Evolutionary conservation across 169 alveolate species (phyloP), one percentile per base, ranked within the genome.

Genomic region (Theileria parva): DNA sequence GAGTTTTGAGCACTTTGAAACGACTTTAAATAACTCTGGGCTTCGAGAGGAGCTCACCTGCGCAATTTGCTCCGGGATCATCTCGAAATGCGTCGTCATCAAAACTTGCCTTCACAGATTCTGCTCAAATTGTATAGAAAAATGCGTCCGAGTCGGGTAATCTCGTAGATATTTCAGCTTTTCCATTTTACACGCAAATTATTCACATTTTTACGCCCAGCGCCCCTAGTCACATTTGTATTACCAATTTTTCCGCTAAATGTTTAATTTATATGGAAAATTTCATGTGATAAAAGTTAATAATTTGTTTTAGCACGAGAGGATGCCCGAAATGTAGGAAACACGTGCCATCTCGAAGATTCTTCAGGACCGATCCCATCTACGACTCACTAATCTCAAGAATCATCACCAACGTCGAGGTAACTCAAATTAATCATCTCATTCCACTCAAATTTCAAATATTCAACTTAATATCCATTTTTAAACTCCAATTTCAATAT

Each of bases 261-360:
- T n/a, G n/a, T n/a, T n/a, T n/a, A 55, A 55, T n/a, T 55, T n/a
- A 55, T n/a, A 55, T n/a, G n/a, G n/a, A n/a, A n/a, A n/a, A n/a
- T n/a, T n/a, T n/a, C n/a, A n/a, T n/a, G n/a, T n/a, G n/a, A n/a
- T 37, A 11, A 19, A 25, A 79, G 11, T 25, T 55, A 55, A n/a
- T 3, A n/a, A 55, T 21, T 4, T 21, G 6, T 15, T 39, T 15
- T 53, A 87, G 95, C 19, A 34, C 71, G 21, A 86, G 88, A 21
- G 96, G 87, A 64, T 90, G 96, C 53, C 96, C 96, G 11, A 94
- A 87, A 75, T 92, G 95, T 65, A 79, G 95, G 28, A 34, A 74
- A 23, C 94, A 89, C 48, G 87, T 92, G n/a, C 89, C 95, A 19
- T 87, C 95, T 12, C 77, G 93, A 39, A 85, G 95, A 28, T 59